phyloP scores from a whole-genome alignment of 495 filamentous ascomycete species.

The Neurospora terricola region DNA sequence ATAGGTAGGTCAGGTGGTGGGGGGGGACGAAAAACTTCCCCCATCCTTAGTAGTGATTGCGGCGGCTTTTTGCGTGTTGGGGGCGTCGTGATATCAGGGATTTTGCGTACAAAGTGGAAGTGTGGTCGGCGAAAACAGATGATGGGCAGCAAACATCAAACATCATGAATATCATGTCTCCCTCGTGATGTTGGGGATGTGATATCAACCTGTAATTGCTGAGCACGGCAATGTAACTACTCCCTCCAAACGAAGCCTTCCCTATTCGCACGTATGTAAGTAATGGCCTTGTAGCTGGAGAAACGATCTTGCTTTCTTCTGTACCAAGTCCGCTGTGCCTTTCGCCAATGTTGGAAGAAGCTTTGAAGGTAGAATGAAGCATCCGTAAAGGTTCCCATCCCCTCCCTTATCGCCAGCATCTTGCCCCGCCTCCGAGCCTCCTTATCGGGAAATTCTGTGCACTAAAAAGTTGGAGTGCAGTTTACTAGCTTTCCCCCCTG shows the following conservation, averaged over 20 bases:
- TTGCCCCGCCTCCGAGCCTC: neutral
- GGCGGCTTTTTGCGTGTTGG: neutral
- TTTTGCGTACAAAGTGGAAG: neutral
- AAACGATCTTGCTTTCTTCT: neutral
- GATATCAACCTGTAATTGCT: neutral
- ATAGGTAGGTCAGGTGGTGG: neutral
- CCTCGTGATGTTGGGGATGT: neutral
- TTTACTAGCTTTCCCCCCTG: neutral
- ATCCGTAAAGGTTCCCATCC: neutral
- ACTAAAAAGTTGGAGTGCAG: neutral
- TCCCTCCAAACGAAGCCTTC: no score
- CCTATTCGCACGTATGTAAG: no score
- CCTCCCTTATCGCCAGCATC: neutral
- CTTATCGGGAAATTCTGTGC: neutral
- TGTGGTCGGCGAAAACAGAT: neutral
- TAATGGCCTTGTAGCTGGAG: no score
- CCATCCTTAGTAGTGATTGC: neutral
- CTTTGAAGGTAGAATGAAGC: neutral
- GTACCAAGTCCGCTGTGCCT: no score
- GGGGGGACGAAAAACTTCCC: neutral
- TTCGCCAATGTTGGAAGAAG: no score
- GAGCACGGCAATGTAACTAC: neutral
- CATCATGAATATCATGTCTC: neutral
- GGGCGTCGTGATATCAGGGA: neutral
- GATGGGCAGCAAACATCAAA: neutral